phyloP scores from a whole-genome alignment of 2,329 filamentous ascomycete genomes.

The Chaetomium globosum region DNA sequence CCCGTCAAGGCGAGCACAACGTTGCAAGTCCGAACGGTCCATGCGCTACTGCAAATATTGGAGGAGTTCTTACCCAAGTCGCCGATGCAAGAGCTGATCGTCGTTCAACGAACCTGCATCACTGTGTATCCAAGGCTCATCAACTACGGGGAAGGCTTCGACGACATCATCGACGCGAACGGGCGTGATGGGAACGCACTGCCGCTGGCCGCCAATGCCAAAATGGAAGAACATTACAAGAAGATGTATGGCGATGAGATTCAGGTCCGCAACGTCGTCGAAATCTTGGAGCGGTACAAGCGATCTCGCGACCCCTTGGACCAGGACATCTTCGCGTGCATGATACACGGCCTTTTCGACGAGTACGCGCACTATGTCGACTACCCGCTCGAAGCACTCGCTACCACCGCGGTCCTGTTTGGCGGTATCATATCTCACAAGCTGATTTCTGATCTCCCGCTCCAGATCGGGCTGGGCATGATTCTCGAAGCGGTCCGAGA shows the following conservation, averaged over 20 bases:
- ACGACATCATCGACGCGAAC: constrained; percentile 87
- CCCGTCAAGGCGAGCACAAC: constrained; percentile 66
- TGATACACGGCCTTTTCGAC: constrained; percentile 97
- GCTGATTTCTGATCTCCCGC: constrained; percentile 82
- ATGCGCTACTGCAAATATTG: constrained; percentile 75
- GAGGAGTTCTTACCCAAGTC: constrained; percentile 67
- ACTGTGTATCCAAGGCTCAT: constrained; percentile 91
- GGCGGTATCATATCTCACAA: constrained; percentile 95
- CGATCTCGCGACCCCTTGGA: constrained; percentile 79
- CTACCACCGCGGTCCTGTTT: constrained; percentile 94
- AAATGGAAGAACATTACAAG: constrained; percentile 98
- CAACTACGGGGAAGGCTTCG: constrained; percentile 91
- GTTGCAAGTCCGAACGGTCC: constrained; percentile 82
- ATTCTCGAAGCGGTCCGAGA: constrained; percentile 95
- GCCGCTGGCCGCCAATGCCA: constrained; percentile 74
- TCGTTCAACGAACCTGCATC: constrained; percentile 83
- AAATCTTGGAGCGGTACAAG: constrained; percentile 83
- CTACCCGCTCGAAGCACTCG: constrained; percentile 93
- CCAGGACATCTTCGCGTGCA: constrained; percentile 95
- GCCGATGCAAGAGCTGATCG: constrained; percentile 68
- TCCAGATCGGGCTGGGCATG: constrained; percentile 95
- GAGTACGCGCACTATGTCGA: constrained; percentile 95
- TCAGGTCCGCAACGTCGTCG: constrained; percentile 82
- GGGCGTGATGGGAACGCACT: constrained; percentile 80
- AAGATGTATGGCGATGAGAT: constrained; percentile 95